phyloP scores from a whole-genome alignment of 2,329 filamentous ascomycete species.

The Exserohilum rostratum region DNA sequence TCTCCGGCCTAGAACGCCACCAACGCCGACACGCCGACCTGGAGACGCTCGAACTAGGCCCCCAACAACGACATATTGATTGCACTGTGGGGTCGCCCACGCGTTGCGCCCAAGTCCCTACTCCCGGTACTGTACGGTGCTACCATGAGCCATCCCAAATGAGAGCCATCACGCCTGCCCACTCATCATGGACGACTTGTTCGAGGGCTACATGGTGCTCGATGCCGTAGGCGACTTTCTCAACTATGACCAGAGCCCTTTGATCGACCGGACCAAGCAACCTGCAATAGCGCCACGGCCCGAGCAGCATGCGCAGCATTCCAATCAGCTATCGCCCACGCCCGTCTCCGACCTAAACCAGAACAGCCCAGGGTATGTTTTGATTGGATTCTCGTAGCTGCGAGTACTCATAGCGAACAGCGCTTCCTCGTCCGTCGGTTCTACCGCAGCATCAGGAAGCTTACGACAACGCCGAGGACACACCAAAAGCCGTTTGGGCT shows the following conservation, averaged over 20 bases:
- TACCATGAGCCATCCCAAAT: too few species aligned
- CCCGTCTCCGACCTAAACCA: neutral
- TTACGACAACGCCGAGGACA: slow-evolving; percentile 50
- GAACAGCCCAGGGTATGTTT: slow-evolving; percentile 2
- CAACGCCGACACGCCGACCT: slow-evolving; percentile 7
- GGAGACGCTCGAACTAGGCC: slow-evolving; percentile 1
- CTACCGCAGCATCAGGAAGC: neutral
- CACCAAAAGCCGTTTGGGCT: slow-evolving; percentile 73
- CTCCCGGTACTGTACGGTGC: neutral
- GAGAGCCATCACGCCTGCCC: neutral
- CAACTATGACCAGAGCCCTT: neutral
- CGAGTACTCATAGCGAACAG: neutral
- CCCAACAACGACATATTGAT: slow-evolving; percentile 7
- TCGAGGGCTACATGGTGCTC: slow-evolving; percentile 25
- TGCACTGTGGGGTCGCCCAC: neutral
- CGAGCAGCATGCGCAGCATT: neutral
- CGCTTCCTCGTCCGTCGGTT: neutral
- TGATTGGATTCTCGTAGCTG: neutral
- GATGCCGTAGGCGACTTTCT: slow-evolving; percentile 15
- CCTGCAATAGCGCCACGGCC: neutral
- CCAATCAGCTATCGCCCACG: neutral
- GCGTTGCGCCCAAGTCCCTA: neutral
- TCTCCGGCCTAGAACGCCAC: slow-evolving; percentile 7
- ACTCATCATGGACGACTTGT: slow-evolving; percentile 17
- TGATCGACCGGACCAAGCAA: neutral